Base-by-base conservation (phyloP, 2,329 filamentous ascomycete species). In the Epichloe glyceriae region DNA sequence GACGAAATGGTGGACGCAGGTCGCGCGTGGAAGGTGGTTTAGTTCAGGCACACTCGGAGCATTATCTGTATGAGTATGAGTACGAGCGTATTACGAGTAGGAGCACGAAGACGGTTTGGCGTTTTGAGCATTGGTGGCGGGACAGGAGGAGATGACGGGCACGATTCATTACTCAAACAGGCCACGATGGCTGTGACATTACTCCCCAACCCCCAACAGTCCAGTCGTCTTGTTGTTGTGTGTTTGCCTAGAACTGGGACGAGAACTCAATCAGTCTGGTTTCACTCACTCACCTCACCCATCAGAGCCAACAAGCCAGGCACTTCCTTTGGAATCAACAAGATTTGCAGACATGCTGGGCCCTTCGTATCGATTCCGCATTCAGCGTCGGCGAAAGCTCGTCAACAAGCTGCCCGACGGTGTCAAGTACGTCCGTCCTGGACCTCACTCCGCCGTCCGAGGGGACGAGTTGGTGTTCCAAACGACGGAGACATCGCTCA, bases 371-470 rank as follows among this genome's bases (percentile, higher is more conserved):
- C 72, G 75, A 56, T 66, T 64, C 22, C 67, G 67, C 5, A 58
- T 66, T 15, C 62, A 60, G 38, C 65, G 71, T 20, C 68, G 66
- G 14, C 65, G 65, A 19, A 65, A 65, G 41, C 55, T 68, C 37
- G 58, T 58, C 38, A 65, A 64, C 22, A 59, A 58, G 14, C 58
- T 70, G 10, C 68, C 67, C 0, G 56, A 63, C 2, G 74, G 71
- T 0, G 65, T 84, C 58, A 72, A 73, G 52, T 85, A 76, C 55
- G 66, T 84, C 17, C 55, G 66, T 84, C 17, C 58, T 86, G 37
- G 81, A 86, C 56, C 68, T 86, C 12, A 84, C 80, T 0, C 82
- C 82, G 0, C 73, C 77, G 0, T 64, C 65, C 0, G 75, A 83
- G 83, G 79, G 1, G 80, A 85, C 2, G 81, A 83, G 12, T 73